These are phyloP conservation scores for Anthracocystis panici-leucophaei DNA, from an alignment of 1,284 basidiomycete species.

Conservation along the genomic window DNA sequence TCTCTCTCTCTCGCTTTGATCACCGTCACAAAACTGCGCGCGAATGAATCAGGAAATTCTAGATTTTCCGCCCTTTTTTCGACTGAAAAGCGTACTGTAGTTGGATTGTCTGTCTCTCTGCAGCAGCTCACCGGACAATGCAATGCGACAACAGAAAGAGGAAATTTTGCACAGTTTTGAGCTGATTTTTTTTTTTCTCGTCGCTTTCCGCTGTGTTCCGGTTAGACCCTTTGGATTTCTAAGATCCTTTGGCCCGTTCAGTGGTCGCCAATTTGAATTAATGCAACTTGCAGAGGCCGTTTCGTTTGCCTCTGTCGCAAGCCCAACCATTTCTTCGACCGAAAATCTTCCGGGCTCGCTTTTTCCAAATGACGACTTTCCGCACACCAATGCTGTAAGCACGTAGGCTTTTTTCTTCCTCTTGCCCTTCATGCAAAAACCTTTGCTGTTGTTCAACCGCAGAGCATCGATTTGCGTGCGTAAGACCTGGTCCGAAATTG, in stretches of 20 bases:
- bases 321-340: conserved; percentile 11
- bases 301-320: background rate
- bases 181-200: background rate
- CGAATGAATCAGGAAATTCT: background rate
- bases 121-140: conserved; percentile 1
- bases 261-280: background rate
- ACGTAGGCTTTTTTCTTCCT: background rate
- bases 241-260: background rate
- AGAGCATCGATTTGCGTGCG: background rate
- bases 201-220: conserved; percentile 6
- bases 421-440: background rate
- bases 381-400: background rate
- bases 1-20: conserved; percentile 7
- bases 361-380: conserved; percentile 17
- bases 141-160: background rate
- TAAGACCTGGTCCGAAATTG: too few species aligned
- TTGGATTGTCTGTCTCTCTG: background rate
- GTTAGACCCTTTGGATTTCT: background rate
- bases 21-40: conserved; percentile 7
- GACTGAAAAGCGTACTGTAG: background rate
- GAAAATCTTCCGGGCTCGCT: conserved; percentile 32
- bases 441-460: background rate
- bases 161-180: background rate
- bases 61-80: background rate
- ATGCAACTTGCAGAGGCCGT: background rate